Evolutionary conservation across 116 monocot species (phyloP).

Genomic region (Posidonia oceanica): DNA sequence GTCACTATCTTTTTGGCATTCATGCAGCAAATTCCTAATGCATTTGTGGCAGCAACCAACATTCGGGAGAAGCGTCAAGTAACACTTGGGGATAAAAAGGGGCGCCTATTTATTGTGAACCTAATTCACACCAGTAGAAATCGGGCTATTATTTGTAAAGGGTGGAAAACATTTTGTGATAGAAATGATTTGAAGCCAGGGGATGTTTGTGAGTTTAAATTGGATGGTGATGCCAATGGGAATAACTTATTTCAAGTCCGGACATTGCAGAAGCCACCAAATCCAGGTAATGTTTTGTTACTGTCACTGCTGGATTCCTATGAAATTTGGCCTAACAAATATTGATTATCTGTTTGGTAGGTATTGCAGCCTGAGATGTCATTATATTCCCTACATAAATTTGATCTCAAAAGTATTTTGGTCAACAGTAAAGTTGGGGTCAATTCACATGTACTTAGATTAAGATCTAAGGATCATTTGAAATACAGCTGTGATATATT

Average conservation of each 20-base stretch:
- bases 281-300: background rate
- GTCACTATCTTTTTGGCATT: background rate
- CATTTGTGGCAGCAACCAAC: slow-evolving; percentile 2
- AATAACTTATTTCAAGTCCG: slow-evolving; percentile 1
- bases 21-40: slow-evolving; percentile 6
- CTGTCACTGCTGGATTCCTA: background rate
- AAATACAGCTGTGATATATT: too few species aligned
- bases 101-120: background rate
- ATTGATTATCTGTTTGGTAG: too few species aligned
- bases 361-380: too few species aligned
- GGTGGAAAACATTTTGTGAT: background rate
- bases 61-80: background rate
- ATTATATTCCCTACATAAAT: too few species aligned
- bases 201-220: background rate
- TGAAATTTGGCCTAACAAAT: background rate
- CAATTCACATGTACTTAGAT: too few species aligned
- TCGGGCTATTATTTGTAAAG: background rate
- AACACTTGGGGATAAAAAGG: slow-evolving; percentile 3
- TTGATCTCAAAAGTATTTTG: too few species aligned
- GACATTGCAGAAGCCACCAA: slow-evolving; percentile 1
- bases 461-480: too few species aligned
- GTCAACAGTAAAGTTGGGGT: too few species aligned
- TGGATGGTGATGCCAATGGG: background rate
- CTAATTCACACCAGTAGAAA: slow-evolving; percentile 3
- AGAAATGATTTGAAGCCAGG: slow-evolving; percentile 2